Conservation (phyloP, 768 basidiomycete genomes). For the Leucocoprinus birnbaumii region DNA sequence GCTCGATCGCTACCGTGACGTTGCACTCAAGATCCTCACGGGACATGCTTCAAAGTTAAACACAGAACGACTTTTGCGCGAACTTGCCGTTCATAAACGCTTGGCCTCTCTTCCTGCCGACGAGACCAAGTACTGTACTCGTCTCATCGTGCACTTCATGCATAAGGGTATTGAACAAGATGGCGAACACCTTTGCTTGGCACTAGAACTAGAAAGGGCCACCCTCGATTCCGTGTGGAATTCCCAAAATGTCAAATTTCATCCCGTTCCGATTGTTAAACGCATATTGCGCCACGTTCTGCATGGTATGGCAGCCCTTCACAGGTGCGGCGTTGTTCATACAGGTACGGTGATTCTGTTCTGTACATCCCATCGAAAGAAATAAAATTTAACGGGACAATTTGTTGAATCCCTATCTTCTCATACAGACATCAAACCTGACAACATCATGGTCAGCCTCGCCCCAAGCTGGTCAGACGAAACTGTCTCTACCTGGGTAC, state of each 20-base stretch:
- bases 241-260: background rate
- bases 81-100: slow-evolving; percentile 18
- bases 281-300: slow-evolving; percentile 18
- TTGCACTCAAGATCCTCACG: background rate
- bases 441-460: slow-evolving; percentile 18
- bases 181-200: slow-evolving; percentile 22
- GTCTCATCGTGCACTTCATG: slow-evolving; percentile 17
- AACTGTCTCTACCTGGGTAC: slow-evolving; percentile 8
- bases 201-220: slow-evolving; percentile 14
- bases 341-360: slow-evolving; percentile 15
- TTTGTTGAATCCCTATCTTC: background rate
- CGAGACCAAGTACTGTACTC: slow-evolving; percentile 11
- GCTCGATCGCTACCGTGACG: slow-evolving; percentile 10
- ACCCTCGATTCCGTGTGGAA: slow-evolving; percentile 7
- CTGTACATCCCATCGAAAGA: background rate
- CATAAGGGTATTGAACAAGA: slow-evolving; percentile 21
- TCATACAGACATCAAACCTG: slow-evolving; percentile 20
- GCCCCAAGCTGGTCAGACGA: background rate
- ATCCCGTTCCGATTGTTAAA: slow-evolving; percentile 18
- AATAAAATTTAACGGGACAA: no score
- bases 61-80: slow-evolving; percentile 12
- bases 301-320: slow-evolving; percentile 14
- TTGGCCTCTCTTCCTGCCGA: slow-evolving; percentile 11
- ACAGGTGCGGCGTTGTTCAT: slow-evolving; percentile 20
- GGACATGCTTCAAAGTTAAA: no score